A percentile compares a stretch with the other conserved stretches of the same genome.
phyloP scores from a whole-genome alignment of 2,329 filamentous ascomycete genomes.

The Claviceps africana region DNA sequence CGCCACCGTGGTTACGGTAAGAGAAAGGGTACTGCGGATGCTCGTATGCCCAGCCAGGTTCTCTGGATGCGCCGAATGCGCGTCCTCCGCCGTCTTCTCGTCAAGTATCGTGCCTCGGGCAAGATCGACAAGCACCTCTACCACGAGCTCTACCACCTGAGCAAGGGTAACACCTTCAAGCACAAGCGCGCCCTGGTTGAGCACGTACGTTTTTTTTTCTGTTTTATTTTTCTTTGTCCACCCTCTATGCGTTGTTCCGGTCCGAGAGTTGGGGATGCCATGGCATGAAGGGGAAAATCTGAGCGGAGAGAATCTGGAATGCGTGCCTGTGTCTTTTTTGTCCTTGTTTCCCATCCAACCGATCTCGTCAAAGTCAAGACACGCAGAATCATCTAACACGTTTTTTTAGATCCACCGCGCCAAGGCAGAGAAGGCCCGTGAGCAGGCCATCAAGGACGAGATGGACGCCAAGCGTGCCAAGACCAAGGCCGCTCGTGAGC shows the following conservation, averaged over 20 bases:
- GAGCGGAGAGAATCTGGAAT: too few relatives aligned
- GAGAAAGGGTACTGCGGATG: conserved; percentile 99
- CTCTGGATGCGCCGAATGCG: conserved; percentile 99
- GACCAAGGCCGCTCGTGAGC: conserved; percentile 99
- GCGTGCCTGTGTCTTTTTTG: background rate
- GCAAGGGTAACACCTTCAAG: conserved; percentile 99
- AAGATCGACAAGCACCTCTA: conserved; percentile 99
- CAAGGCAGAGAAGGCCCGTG: conserved; percentile 98
- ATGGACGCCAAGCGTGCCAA: conserved; percentile 99
- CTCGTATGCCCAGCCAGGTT: conserved; percentile 96
- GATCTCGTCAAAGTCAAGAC: too few relatives aligned
- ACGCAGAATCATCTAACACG: background rate
- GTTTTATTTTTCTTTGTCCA: background rate
- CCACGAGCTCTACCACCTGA: conserved; percentile 99
- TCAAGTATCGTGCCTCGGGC: conserved; percentile 98
- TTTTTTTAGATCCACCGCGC: conserved; percentile 87
- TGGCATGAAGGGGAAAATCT: background rate
- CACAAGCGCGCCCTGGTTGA: conserved; percentile 99
- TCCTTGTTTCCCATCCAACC: too few relatives aligned
- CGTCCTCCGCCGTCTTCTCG: conserved; percentile 95
- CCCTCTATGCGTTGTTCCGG: background rate
- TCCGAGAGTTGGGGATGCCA: background rate
- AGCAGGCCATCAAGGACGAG: conserved; percentile 93
- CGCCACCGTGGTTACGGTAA: conserved; percentile 99
- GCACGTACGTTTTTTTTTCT: conserved; percentile 63